A percentile compares a stretch with the other conserved stretches of the same genome.
These are phyloP conservation scores for Calonectria pseudoreteaudii DNA, from an alignment of 2,329 filamentous ascomycete genomes.

Conservation along the genomic window DNA sequence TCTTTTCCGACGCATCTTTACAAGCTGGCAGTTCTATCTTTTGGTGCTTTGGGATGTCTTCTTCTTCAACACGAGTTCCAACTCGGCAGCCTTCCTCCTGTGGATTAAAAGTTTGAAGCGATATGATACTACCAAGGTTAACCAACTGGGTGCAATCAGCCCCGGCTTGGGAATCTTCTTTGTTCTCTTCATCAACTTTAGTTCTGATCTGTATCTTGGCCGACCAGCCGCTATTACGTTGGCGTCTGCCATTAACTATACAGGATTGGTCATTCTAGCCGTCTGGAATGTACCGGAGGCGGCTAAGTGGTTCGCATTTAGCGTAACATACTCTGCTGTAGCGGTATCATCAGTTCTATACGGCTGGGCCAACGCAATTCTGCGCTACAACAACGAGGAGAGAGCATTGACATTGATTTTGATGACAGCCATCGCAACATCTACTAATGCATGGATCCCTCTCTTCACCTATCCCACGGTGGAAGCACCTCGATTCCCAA, in stretches of 20 bases:
- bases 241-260: conserved; percentile 31
- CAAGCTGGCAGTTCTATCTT: conserved; percentile 30
- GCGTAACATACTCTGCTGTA: conserved; percentile 30
- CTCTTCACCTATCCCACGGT: conserved; percentile 32
- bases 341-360: conserved; percentile 33
- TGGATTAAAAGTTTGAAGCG: conserved; percentile 35
- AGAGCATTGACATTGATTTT: conserved; percentile 31
- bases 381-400: conserved; percentile 31
- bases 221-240: conserved; percentile 31
- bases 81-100: conserved; percentile 29
- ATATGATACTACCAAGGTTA: conserved; percentile 26
- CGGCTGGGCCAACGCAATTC: conserved; percentile 33
- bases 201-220: conserved; percentile 39
- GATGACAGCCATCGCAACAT: conserved; percentile 33
- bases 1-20: conserved; percentile 25
- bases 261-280: conserved; percentile 29
- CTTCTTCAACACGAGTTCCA: conserved; percentile 33
- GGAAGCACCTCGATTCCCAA: conserved; percentile 29
- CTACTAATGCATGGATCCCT: conserved; percentile 31
- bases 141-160: conserved; percentile 32
- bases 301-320: conserved; percentile 35
- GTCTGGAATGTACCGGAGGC: conserved; percentile 32
- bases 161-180: conserved; percentile 35
- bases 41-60: conserved; percentile 31
- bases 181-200: conserved; percentile 33